Percentiles rank a stretch among this genome's conserved stretches.
Conservation (phyloP, 345 rosid species). For the Arabis alpina region DNA sequence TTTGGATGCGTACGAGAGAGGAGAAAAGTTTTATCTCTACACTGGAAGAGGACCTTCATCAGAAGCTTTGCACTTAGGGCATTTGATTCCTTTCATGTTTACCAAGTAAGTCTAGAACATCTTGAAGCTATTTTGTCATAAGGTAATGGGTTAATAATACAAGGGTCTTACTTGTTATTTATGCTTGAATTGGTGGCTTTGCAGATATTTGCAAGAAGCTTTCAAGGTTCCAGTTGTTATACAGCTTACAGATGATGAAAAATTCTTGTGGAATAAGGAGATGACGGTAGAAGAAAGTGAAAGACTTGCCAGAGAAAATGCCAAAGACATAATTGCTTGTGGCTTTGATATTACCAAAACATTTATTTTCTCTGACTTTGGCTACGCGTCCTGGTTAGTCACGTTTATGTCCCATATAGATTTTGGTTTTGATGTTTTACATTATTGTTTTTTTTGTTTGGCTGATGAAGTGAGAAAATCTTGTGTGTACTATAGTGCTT, state of each 20-base stretch:
- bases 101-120: conserved; percentile 21
- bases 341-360: conserved; percentile 86
- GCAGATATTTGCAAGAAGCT: conserved; percentile 82
- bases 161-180: too few species aligned
- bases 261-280: conserved; percentile 79
- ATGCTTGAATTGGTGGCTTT: not conserved
- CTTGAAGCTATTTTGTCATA: not conserved
- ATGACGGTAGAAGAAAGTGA: conserved; percentile 82
- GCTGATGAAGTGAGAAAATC: conserved; percentile 7
- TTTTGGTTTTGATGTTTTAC: conserved; percentile 2
- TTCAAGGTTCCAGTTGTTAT: conserved; percentile 89
- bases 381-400: conserved; percentile 85
- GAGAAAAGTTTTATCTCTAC: conserved; percentile 83
- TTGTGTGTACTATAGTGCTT: conserved; percentile 57
- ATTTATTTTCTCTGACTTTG: conserved; percentile 87
- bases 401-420: conserved; percentile 1
- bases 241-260: conserved; percentile 93
- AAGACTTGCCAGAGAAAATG: conserved; percentile 91
- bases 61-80: conserved; percentile 68
- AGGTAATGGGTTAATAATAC: too few species aligned
- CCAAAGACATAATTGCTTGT: conserved; percentile 94
- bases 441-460: not conserved
- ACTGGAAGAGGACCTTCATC: conserved; percentile 98
- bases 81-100: too few species aligned
- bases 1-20: conserved; percentile 78